Evolutionary conservation across 495 filamentous ascomycete species (phyloP).

Genomic region (Hyphodiscus hymeniophilus): DNA sequence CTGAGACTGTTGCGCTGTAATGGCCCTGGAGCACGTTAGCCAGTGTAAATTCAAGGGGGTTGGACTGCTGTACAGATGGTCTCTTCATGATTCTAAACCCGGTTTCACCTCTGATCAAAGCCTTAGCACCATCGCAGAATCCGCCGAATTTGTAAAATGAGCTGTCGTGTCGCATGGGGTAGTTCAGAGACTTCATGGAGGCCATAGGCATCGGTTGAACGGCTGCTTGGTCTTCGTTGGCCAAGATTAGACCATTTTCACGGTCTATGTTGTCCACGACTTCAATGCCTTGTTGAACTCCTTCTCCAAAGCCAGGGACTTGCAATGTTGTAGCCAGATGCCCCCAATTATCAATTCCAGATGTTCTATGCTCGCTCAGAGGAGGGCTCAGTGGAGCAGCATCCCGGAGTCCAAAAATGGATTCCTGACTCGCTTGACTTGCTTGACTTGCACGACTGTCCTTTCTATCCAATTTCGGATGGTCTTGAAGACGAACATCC

Average conservation of each 20-base stretch:
- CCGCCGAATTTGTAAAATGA: constrained; percentile 20
- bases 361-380: constrained; percentile 2
- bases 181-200: constrained; percentile 14
- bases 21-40: constrained; percentile 13
- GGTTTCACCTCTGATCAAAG: constrained; percentile 13
- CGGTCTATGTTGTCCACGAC: constrained; percentile 9
- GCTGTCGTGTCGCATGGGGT: constrained; percentile 17
- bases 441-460: constrained; percentile 3
- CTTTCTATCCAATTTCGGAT: background rate
- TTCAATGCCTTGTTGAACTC: constrained; percentile 10
- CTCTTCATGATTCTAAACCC: constrained; percentile 20
- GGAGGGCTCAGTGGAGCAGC: constrained; percentile 9
- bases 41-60: background rate
- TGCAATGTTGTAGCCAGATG: constrained; percentile 3
- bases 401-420: constrained; percentile 8
- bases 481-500: constrained; percentile 1
- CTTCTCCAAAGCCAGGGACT: constrained; percentile 6
- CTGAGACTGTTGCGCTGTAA: constrained; percentile 17
- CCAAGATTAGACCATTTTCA: constrained; percentile 3
- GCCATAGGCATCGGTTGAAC: constrained; percentile 6
- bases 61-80: constrained; percentile 10
- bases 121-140: constrained; percentile 22
- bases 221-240: background rate
- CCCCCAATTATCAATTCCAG: constrained; percentile 1
- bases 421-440: constrained; percentile 10